Evolutionary conservation across 2,329 filamentous ascomycete species (phyloP).

Genomic region (Acrodontium crateriforme): DNA sequence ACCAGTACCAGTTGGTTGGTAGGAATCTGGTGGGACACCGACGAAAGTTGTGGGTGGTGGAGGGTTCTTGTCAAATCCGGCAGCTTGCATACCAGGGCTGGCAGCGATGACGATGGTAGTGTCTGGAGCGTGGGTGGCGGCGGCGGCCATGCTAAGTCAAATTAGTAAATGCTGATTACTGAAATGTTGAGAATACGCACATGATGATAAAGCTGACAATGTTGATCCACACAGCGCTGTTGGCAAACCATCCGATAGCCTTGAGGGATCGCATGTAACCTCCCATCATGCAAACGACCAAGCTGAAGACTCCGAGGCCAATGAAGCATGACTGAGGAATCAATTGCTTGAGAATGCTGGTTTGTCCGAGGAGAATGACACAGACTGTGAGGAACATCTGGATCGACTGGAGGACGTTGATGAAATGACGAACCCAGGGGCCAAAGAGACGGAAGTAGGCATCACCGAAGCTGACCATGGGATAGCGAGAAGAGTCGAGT

Average conservation of each 20-base stretch:
- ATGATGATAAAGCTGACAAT: conserved; percentile 34
- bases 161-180: not conserved
- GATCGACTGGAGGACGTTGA: conserved; percentile 22
- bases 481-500: conserved; percentile 27
- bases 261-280: conserved; percentile 43
- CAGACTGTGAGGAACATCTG: conserved; percentile 37
- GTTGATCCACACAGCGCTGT: conserved; percentile 41
- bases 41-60: conserved; percentile 24
- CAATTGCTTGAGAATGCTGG: conserved; percentile 13
- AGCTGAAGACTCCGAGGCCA: conserved; percentile 33
- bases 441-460: conserved; percentile 28
- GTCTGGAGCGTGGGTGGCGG: conserved; percentile 32
- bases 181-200: conserved; percentile 19
- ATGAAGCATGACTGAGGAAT: conserved; percentile 31
- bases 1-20: conserved; percentile 4
- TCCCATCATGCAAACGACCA: conserved; percentile 35
- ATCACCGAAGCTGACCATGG: conserved; percentile 28
- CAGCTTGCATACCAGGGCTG: not conserved
- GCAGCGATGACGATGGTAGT: conserved; percentile 18
- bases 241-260: conserved; percentile 41
- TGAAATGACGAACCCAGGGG: conserved; percentile 21
- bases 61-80: conserved; percentile 8
- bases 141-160: conserved; percentile 41
- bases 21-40: conserved; percentile 23
- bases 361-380: conserved; percentile 38